Conservation (phyloP, 2,329 filamentous ascomycete species). For the Fusarium stilboides region DNA sequence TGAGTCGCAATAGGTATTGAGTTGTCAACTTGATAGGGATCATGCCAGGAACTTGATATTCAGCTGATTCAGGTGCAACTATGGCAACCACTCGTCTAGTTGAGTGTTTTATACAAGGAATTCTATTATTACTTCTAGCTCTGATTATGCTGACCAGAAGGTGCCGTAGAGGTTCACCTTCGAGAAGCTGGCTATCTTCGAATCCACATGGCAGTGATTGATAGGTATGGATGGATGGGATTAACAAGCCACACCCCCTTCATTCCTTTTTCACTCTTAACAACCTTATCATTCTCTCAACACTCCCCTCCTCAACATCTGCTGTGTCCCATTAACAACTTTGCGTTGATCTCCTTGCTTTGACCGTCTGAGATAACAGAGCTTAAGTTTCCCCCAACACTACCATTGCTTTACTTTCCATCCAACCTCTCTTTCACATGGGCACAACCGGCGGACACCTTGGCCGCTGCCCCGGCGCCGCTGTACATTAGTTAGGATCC, state of each 20-base stretch:
- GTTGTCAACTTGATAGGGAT: too few species aligned
- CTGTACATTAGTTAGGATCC: slow-evolving; percentile 34
- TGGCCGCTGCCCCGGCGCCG: slow-evolving; percentile 19
- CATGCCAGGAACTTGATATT: too few species aligned
- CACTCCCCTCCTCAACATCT: slow-evolving; percentile 37
- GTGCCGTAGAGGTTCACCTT: slow-evolving; percentile 20
- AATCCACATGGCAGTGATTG: slow-evolving; percentile 20
- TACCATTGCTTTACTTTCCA: slow-evolving; percentile 37
- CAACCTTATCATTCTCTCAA: slow-evolving; percentile 30
- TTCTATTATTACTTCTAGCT: too few species aligned
- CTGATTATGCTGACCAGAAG: slow-evolving; percentile 26
- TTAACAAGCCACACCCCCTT: slow-evolving; percentile 33
- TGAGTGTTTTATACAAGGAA: too few species aligned
- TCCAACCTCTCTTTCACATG: slow-evolving; percentile 39
- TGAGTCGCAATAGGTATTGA: not conserved
- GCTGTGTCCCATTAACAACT: slow-evolving; percentile 6
- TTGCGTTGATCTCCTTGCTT: slow-evolving; percentile 17
- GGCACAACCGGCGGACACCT: slow-evolving; percentile 23
- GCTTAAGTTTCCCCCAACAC: slow-evolving; percentile 6
- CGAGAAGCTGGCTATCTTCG: slow-evolving; percentile 26
- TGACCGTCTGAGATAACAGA: slow-evolving; percentile 17
- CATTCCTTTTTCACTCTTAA: slow-evolving; percentile 15
- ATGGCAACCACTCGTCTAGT: too few species aligned
- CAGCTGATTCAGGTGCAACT: too few species aligned
- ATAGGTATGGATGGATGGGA: slow-evolving; percentile 32